Base-by-base conservation (phyloP, 257 asterid species). In the Nemophila menziesii region DNA sequence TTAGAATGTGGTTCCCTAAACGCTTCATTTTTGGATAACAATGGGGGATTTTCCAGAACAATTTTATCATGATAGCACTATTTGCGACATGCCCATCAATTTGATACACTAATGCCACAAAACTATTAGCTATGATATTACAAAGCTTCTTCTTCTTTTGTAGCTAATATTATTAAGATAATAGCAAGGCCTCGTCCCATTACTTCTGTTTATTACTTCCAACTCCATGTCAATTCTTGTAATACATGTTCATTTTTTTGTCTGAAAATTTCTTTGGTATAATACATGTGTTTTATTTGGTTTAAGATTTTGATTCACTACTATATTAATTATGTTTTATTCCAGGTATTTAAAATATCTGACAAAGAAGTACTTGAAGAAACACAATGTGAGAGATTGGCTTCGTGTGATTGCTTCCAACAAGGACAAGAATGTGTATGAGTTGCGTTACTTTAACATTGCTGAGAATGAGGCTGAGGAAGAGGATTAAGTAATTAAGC, bases 331-430 rank as follows among this genome's bases (percentile, higher is more conserved):
- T 22, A 9, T 52, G 19, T 14, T 63, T 29, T 17, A 60, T 36
- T 46, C 1, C 58, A 80, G 93, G 75, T 81, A 77, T 17, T 71
- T 81, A 33, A 81, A 81, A 64, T 81, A 81, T 55, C 65, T 81
- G 58, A 75, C 87, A 0, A 80, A 80, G 77, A 80, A 80, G 47
- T 80, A 77, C 70, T 65, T 80, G 85, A 80, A 81, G 82, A 78
- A 81, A 64, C 66, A 81, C 59, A 78, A 74, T 6, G 93, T 81
- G 11, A 67, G 93, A 52, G 89, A 81, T 64, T 81, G 93, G 93
- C 90, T 81, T 47, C 73, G 90, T 27, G 93, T 81, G 63, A 81
- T 81, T 43, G 64, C 93, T 15, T 64, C 93, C 46, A 80, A 77
- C 90, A 80, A 80, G 48, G 93, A 80, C 6, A 49, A 85, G 44